Evolutionary conservation across 805 yeast genomes (phyloP).

Genomic region (Hermanozyma aechmeae): DNA sequence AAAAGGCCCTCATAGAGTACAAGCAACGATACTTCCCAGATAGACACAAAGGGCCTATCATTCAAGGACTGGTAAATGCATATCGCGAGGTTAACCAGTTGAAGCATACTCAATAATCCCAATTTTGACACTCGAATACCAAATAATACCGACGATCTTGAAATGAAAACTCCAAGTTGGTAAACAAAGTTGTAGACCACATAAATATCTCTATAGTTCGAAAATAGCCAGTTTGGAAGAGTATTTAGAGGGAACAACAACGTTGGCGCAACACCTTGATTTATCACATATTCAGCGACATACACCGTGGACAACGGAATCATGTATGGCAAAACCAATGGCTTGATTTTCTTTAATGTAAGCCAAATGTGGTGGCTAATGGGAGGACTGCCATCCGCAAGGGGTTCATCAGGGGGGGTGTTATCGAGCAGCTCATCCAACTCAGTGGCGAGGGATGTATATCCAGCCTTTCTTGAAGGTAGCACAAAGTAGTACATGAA

Average conservation of each 20-base stretch:
- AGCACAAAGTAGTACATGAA: conserved; percentile 16
- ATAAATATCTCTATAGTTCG: conserved; percentile 71
- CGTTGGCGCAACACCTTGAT: conserved; percentile 90
- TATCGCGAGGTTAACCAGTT: conserved; percentile 50
- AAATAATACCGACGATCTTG: conserved; percentile 72
- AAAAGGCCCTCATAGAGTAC: conserved; percentile 82
- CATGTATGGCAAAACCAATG: conserved; percentile 61
- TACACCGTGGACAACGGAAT: conserved; percentile 78
- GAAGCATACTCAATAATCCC: conserved; percentile 58
- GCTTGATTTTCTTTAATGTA: conserved; percentile 20
- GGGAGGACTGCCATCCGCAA: background rate
- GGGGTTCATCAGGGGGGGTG: conserved; percentile 7
- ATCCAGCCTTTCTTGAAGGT: conserved; percentile 8
- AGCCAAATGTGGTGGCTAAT: background rate
- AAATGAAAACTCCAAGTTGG: conserved; percentile 87
- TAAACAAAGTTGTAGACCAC: conserved; percentile 86
- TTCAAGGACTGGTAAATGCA: conserved; percentile 58
- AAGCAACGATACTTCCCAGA: conserved; percentile 53
- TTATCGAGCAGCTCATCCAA: background rate
- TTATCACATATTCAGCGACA: conserved; percentile 76
- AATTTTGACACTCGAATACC: conserved; percentile 49
- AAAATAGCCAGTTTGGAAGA: conserved; percentile 51
- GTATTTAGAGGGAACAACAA: conserved; percentile 64
- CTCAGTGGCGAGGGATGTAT: conserved; percentile 5
- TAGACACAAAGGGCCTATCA: conserved; percentile 43